phyloP scores from a whole-genome alignment of 768 basidiomycete genomes.

The Tulasnella sp. region DNA sequence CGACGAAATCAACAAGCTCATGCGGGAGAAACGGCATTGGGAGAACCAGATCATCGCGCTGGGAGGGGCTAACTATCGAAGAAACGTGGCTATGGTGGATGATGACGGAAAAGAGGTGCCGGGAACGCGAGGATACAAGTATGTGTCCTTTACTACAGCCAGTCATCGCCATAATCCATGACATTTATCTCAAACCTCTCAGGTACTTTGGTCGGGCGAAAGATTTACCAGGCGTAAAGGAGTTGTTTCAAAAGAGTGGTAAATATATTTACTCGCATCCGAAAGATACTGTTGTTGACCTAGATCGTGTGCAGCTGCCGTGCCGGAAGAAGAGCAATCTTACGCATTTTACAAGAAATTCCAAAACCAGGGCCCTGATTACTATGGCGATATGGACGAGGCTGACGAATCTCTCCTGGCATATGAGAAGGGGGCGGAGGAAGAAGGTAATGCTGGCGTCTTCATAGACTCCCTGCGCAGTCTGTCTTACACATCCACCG shows the following conservation, averaged over 20 bases:
- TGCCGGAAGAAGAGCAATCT: conserved; percentile 76
- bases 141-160: conserved; percentile 22
- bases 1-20: conserved; percentile 91
- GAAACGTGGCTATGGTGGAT: conserved; percentile 88
- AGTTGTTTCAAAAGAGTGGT: conserved; percentile 82
- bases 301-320: conserved; percentile 36
- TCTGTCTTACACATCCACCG: too few species aligned
- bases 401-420: conserved; percentile 51
- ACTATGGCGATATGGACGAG: conserved; percentile 90
- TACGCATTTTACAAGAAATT: conserved; percentile 77
- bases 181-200: neutral
- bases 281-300: neutral
- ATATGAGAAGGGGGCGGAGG: conserved; percentile 61
- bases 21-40: conserved; percentile 95
- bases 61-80: conserved; percentile 90
- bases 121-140: conserved; percentile 97
- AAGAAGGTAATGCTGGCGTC: conserved; percentile 50
- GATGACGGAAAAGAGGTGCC: conserved; percentile 95
- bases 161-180: neutral
- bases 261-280: conserved; percentile 29
- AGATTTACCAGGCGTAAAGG: conserved; percentile 88
- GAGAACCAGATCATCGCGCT: conserved; percentile 95
- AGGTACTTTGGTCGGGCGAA: conserved; percentile 97
- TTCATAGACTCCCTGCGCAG: neutral
- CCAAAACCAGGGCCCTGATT: conserved; percentile 71